Percentiles rank a stretch among this genome's conserved stretches.
These are phyloP conservation scores for Buddleja alternifolia DNA, from an alignment of 257 asterid species.

Conservation along the genomic window DNA sequence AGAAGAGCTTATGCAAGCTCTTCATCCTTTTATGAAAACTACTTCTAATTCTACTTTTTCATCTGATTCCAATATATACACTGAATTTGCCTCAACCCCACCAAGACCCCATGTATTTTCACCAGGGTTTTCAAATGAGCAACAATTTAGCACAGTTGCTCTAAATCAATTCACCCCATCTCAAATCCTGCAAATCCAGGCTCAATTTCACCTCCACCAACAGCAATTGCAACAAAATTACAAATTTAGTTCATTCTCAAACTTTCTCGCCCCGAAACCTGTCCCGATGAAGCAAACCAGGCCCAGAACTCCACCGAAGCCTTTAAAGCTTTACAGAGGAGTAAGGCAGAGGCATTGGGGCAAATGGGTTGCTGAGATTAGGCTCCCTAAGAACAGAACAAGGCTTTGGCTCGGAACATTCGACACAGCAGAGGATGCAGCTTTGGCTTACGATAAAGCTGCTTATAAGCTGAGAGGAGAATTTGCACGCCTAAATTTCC, in stretches of 20 bases:
- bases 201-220: constrained; percentile 61
- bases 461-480: constrained; percentile 91
- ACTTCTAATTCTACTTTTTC: constrained; percentile 37
- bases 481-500: constrained; percentile 78
- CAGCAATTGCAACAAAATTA: constrained; percentile 42
- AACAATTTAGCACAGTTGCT: constrained; percentile 45
- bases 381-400: constrained; percentile 86
- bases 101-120: constrained; percentile 51
- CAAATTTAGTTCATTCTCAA: constrained; percentile 29
- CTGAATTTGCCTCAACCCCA: constrained; percentile 23
- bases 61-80: no score
- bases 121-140: constrained; percentile 52
- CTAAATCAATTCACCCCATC: constrained; percentile 62
- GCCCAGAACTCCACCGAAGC: constrained; percentile 48
- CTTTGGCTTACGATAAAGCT: constrained; percentile 83
- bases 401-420: constrained; percentile 95
- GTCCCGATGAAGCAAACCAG: constrained; percentile 58
- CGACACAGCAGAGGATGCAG: constrained; percentile 89
- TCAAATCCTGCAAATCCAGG: constrained; percentile 74
- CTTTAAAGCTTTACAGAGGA: constrained; percentile 81
- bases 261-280: constrained; percentile 58
- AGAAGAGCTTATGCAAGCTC: constrained; percentile 91
- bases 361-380: constrained; percentile 93
- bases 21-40: constrained; percentile 80
- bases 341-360: constrained; percentile 97